Conservation (phyloP, 208 protist genomes). For the Leishmania major region DNA sequence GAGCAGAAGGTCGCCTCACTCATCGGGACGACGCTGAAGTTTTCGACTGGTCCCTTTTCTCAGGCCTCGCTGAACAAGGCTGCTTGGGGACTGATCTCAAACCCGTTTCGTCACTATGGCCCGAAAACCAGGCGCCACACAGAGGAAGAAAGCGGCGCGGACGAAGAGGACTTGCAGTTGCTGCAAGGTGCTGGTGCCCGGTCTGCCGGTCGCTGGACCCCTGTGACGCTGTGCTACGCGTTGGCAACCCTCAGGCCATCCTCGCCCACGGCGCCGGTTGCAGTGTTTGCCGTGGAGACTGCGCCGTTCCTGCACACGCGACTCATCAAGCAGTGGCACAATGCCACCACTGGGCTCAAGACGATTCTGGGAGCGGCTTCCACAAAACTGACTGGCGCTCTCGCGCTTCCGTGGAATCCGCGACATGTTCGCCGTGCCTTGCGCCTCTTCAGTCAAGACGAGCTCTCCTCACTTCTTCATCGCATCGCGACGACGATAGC, state of each 20-base stretch:
- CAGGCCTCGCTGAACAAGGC: constrained; percentile 7
- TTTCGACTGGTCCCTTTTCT: constrained; percentile 25
- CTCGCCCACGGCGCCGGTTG: constrained; percentile 16
- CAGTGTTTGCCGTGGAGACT: constrained; percentile 68
- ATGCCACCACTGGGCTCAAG: constrained; percentile 59
- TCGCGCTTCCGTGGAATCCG: constrained; percentile 72
- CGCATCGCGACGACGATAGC: constrained; percentile 19
- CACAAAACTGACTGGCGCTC: constrained; percentile 14
- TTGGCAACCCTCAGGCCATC: constrained; percentile 25
- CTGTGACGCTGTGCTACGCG: constrained; percentile 64
- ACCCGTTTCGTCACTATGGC: constrained; percentile 33
- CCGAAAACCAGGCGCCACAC: constrained; percentile 5
- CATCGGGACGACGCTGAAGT: constrained; percentile 13
- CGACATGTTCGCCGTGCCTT: constrained; percentile 68
- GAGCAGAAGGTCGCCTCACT: constrained; percentile 12
- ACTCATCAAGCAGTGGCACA: constrained; percentile 87
- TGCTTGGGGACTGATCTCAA: constrained; percentile 13
- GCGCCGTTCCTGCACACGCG: constrained; percentile 67
- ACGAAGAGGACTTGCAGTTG: constrained; percentile 28
- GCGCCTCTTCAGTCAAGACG: constrained; percentile 43
- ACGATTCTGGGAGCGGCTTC: constrained; percentile 32
- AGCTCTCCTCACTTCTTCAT: constrained; percentile 38
- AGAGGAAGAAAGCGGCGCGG: constrained; percentile 8
- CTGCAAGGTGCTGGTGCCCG: constrained; percentile 14
- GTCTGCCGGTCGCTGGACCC: constrained; percentile 32